Conservation (phyloP, 495 filamentous ascomycete genomes). For the Clavariopsis aquatica region DNA sequence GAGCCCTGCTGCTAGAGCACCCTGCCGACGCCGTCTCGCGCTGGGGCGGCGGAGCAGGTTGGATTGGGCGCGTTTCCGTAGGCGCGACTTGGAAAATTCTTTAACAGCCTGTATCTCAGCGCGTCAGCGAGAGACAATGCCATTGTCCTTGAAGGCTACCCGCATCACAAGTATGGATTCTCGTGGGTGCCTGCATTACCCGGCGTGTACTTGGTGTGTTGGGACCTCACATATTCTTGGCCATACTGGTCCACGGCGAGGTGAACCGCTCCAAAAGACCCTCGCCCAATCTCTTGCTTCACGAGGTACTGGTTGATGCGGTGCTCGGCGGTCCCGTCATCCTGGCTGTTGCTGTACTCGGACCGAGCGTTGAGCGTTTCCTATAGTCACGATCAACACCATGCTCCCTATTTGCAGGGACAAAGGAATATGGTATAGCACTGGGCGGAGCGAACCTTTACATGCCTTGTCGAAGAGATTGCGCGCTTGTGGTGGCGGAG, state of each 20-base stretch:
- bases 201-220: conserved; percentile 13
- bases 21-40: conserved; percentile 51
- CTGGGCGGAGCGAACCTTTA: conserved; percentile 40
- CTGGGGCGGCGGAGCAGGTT: conserved; percentile 77
- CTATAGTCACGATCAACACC: conserved; percentile 43
- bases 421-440: conserved; percentile 41
- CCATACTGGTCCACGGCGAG: conserved; percentile 88
- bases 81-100: conserved; percentile 90
- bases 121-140: conserved; percentile 30
- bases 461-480: conserved; percentile 42
- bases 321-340: conserved; percentile 75
- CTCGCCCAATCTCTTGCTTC: conserved; percentile 91
- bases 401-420: conserved; percentile 16
- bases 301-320: conserved; percentile 94
- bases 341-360: conserved; percentile 81
- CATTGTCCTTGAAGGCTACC: conserved; percentile 23
- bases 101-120: conserved; percentile 73
- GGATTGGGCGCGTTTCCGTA: conserved; percentile 92
- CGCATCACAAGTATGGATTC: conserved; percentile 14
- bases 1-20: conserved; percentile 53
- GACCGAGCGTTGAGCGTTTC: conserved; percentile 92
- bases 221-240: conserved; percentile 79
- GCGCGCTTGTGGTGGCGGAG: conserved; percentile 46
- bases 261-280: conserved; percentile 94
- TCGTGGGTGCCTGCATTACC: not conserved